Evolutionary conservation across 129 eudicot genomes (phyloP), one percentile per base, ranked within the genome.

Genomic region (Escallonia herrerae): DNA sequence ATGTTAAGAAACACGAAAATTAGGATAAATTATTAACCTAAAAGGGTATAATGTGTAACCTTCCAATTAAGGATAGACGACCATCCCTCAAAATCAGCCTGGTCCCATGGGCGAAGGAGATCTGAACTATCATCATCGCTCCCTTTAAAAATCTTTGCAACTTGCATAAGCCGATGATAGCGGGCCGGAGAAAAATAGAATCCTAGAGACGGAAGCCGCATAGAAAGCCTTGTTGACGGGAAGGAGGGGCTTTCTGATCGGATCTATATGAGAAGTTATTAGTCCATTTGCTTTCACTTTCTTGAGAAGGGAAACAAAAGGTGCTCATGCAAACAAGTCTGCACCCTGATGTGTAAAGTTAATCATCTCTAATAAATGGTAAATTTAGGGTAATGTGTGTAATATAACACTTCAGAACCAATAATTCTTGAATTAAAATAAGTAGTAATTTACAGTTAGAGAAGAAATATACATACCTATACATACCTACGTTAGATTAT

Each of bases 31-130:
- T 56, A 8, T 15, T 22, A 22, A 56, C 7, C 6, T 8, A 56
- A 56, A 55, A 56, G 61, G 61, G 10, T 56, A 56, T 51, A 58
- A 15, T n/a, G 49, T 12, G n/a, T 67, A 65, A 94, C 99, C 97
- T 94, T 94, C 94, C 97, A 84, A 66, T 69, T 84, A 13, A 94
- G 95, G 70, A 83, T 72, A 62, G 84, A 84, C 67, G 84, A 65
- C 99, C 99, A 94, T 64, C 95, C 99, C 66, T 85, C 94, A 76
- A 83, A 86, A 74, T 94, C 99, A 82, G 97, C 81, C 72, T 78
- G 90, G 68, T 81, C 83, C 99, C 99, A 94, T 54, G 99, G 99
- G 62, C 76, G 87, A 52, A 72, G 62, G 63, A 75, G 69, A 65
- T 81, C 84, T 47, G 74, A 69, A 56, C 45, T 69, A 70, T 81